These are phyloP conservation scores for Trichoderma reesei DNA, from an alignment of 495 filamentous ascomycete genomes.

Conservation along the genomic window DNA sequence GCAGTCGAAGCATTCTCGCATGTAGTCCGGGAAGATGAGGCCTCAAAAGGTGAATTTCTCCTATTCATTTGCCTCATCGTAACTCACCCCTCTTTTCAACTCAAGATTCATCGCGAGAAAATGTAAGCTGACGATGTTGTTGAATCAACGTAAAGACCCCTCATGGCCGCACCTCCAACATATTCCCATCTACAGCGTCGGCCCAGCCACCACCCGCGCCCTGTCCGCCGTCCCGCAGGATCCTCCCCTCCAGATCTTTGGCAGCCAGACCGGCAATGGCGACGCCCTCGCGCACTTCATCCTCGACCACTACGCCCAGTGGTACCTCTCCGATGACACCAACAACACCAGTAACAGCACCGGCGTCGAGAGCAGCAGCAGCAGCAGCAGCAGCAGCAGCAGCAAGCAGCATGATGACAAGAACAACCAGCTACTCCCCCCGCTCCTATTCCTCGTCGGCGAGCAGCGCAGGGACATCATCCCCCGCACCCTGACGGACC, in stretches of 20 bases:
- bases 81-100: background rate
- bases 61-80: slow-evolving; percentile 8
- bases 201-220: slow-evolving; percentile 76
- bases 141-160: slow-evolving; percentile 14
- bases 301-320: slow-evolving; percentile 53
- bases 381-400: too few relatives aligned
- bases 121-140: background rate
- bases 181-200: slow-evolving; percentile 76
- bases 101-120: slow-evolving; percentile 9
- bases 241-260: slow-evolving; percentile 48
- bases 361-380: too few relatives aligned
- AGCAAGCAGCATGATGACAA: too few relatives aligned
- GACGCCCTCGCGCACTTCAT: slow-evolving; percentile 69
- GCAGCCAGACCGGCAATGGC: slow-evolving; percentile 72
- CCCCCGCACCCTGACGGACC: slow-evolving; percentile 60
- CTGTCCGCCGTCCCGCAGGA: slow-evolving; percentile 46
- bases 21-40: slow-evolving; percentile 47
- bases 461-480: slow-evolving; percentile 84
- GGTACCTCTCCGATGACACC: too few relatives aligned
- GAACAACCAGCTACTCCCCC: slow-evolving; percentile 33
- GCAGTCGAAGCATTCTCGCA: slow-evolving; percentile 77
- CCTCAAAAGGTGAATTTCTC: slow-evolving; percentile 22
- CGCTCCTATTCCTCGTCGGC: slow-evolving; percentile 76
- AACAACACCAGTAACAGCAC: background rate
- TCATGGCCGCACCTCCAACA: slow-evolving; percentile 39